phyloP scores from a whole-genome alignment of 148 eudicot species.

The Chenopodium formosanum region DNA sequence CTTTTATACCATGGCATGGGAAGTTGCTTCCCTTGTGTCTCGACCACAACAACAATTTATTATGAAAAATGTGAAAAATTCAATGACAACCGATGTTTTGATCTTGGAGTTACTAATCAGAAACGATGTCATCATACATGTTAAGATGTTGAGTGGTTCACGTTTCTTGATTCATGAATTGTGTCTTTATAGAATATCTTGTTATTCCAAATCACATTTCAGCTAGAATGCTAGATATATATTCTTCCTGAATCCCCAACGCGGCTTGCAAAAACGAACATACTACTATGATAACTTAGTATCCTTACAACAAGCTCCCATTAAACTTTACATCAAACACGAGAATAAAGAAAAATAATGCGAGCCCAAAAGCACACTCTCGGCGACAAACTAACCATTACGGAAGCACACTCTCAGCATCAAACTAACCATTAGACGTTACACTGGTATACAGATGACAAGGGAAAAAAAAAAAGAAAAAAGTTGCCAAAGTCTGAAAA shows the following conservation, averaged over 20 bases:
- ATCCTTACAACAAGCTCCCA: not conserved
- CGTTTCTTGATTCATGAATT: no score
- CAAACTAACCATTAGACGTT: not conserved
- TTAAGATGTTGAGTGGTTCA: not conserved
- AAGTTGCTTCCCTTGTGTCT: no score
- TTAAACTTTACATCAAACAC: not conserved
- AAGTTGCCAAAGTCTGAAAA: not conserved
- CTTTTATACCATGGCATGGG: not conserved
- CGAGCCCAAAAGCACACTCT: not conserved
- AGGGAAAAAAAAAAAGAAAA: no score
- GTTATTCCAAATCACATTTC: no score
- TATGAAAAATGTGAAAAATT: not conserved
- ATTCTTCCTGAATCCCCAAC: no score
- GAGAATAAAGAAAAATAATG: not conserved
- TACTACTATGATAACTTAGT: not conserved
- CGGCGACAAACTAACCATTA: not conserved
- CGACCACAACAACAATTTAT: not conserved
- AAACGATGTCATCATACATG: not conserved
- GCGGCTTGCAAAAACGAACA: no score
- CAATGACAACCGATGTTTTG: not conserved
- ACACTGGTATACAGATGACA: not conserved
- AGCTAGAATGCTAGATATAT: no score
- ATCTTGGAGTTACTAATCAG: not conserved
- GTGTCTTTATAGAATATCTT: no score
- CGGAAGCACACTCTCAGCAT: not conserved